Percentiles rank a stretch among this genome's conserved stretches.
These are phyloP conservation scores for Kockiozyma suomiensis DNA, from an alignment of 805 yeast species.

Conservation along the genomic window DNA sequence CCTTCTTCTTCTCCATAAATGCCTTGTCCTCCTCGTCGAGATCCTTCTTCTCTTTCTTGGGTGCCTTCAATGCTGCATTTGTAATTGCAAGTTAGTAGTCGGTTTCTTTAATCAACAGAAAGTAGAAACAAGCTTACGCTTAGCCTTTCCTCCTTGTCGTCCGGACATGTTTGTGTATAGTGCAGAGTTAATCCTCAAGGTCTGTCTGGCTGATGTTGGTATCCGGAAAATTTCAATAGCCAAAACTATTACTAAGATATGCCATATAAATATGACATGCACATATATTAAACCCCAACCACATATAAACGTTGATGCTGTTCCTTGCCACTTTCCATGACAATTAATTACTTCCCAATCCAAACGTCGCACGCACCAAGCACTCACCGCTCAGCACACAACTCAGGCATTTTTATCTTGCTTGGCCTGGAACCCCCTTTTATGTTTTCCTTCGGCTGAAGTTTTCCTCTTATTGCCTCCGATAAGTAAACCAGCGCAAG, in stretches of 20 bases:
- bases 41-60: slow-evolving; percentile 78
- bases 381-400: neutral
- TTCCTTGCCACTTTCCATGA: neutral
- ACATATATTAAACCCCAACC: neutral
- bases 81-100: neutral
- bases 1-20: slow-evolving; percentile 90
- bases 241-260: too few relatives aligned
- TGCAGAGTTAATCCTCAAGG: neutral
- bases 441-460: neutral
- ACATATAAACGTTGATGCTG: neutral
- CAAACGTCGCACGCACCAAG: neutral
- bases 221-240: neutral
- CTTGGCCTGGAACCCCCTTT: too few relatives aligned
- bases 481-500: slow-evolving; percentile 9
- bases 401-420: too few relatives aligned
- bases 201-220: neutral
- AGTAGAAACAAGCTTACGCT: slow-evolving; percentile 54
- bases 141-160: slow-evolving; percentile 96
- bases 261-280: too few relatives aligned
- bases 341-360: neutral
- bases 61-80: slow-evolving; percentile 61
- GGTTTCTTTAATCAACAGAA: slow-evolving; percentile 41
- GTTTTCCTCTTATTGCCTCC: neutral
- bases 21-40: slow-evolving; percentile 82
- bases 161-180: slow-evolving; percentile 65